Percentiles rank a stretch among this genome's conserved stretches.
phyloP scores from a whole-genome alignment of 2,329 filamentous ascomycete genomes.

The Colletotrichum incanum region DNA sequence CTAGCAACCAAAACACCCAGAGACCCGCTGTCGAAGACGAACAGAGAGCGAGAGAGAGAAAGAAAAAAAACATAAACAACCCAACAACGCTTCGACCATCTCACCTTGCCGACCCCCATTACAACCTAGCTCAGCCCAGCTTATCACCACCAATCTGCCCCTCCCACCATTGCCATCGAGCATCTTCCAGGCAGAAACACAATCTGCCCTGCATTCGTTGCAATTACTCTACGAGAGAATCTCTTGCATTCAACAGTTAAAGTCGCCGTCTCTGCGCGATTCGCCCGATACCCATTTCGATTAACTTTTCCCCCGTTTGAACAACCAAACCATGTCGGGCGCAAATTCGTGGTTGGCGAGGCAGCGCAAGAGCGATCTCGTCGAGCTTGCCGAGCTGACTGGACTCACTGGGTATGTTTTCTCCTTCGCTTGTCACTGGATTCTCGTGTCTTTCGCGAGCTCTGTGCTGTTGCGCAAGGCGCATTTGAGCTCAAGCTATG shows the following conservation, averaged over 20 bases:
- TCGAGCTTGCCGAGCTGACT: conserved; percentile 80
- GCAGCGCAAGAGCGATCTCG: conserved; percentile 87
- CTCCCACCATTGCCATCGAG: conserved; percentile 29
- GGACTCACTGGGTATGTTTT: conserved; percentile 80
- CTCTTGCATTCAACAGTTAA: conserved; percentile 1
- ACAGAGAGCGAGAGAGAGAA: conserved; percentile 29
- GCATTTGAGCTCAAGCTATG: not conserved
- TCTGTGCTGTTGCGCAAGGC: conserved; percentile 10
- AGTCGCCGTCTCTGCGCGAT: conserved; percentile 39
- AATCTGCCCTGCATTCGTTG: conserved; percentile 24
- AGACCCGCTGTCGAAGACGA: conserved; percentile 39
- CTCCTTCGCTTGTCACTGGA: conserved; percentile 2
- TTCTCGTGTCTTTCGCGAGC: not conserved
- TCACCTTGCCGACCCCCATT: conserved; percentile 17
- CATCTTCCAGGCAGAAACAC: conserved; percentile 12
- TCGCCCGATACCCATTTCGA: conserved; percentile 30
- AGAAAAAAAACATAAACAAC: conserved; percentile 55
- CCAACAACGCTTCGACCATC: conserved; percentile 44
- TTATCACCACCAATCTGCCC: conserved; percentile 41
- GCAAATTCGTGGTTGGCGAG: conserved; percentile 81
- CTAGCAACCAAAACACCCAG: conserved; percentile 26
- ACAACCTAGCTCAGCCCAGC: conserved; percentile 32
- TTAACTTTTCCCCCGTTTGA: conserved; percentile 18
- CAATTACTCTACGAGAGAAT: conserved; percentile 7
- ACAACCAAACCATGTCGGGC: conserved; percentile 67